A percentile compares a stretch with the other conserved stretches of the same genome.
These are phyloP conservation scores for Nemania diffusa DNA, from an alignment of 2,329 filamentous ascomycete genomes.

Conservation along the genomic window DNA sequence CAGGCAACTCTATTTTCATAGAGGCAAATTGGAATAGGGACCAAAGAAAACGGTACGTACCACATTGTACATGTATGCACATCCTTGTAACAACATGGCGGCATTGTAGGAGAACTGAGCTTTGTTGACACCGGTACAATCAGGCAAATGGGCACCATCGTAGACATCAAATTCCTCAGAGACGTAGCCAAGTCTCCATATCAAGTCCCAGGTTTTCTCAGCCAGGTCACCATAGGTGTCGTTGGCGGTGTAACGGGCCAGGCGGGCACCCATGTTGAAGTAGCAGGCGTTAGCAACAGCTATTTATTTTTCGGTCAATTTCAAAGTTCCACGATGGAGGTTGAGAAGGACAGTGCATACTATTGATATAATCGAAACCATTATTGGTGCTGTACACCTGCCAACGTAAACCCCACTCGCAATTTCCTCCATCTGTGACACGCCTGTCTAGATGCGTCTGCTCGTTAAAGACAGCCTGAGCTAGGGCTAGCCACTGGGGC, in stretches of 20 bases:
- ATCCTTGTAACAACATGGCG: constrained; percentile 69
- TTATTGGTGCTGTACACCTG: constrained; percentile 80
- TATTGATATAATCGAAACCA: constrained; percentile 81
- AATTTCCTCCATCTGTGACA: constrained; percentile 61
- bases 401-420: constrained; percentile 78
- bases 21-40: background rate
- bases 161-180: constrained; percentile 71
- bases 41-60: constrained; percentile 50
- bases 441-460: constrained; percentile 71
- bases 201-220: constrained; percentile 71
- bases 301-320: constrained; percentile 40
- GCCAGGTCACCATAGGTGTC: constrained; percentile 72
- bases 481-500: constrained; percentile 72
- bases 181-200: constrained; percentile 65
- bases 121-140: constrained; percentile 70
- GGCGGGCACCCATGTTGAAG: constrained; percentile 73
- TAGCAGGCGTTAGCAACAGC: constrained; percentile 71
- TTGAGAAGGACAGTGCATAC: constrained; percentile 48
- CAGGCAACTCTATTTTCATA: background rate
- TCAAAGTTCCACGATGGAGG: background rate
- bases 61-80: constrained; percentile 75
- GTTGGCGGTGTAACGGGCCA: constrained; percentile 77
- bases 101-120: constrained; percentile 75
- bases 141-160: constrained; percentile 69
- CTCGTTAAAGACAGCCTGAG: constrained; percentile 75